Evolutionary conservation across 164 flowering plant species (phyloP), one percentile per base, ranked within the genome.

Genomic region (Vitis riparia): DNA sequence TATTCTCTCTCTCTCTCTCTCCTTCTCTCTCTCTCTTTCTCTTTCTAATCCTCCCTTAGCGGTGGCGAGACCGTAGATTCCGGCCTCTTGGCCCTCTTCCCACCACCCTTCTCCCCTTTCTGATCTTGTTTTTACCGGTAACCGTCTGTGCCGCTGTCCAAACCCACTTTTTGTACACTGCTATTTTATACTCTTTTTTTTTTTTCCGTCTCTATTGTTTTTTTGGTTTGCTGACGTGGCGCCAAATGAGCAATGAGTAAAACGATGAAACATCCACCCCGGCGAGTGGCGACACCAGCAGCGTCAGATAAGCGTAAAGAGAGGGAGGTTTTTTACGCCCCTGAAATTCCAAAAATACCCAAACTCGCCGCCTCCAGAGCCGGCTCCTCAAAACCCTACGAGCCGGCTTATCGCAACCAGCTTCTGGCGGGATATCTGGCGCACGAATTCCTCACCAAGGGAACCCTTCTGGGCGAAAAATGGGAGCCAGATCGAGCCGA

Each of bases 391-490:
- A 37, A 37, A 2, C 44, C 44, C 44, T 37, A 6, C 44, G 44
- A 37, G 7, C 44, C 44, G 44, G 44, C 5, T 37, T 37, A 37
- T 6, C n/a, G 47, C 50, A 68, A 73, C 23, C 66, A 13, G 59
- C 55, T 73, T 9, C 15, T 73, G 51, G 76, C 76, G 56, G 76
- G 76, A 5, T 73, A 67, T 55, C 23, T 73, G 71, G 76, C 76
- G 7, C 62, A 73, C 62, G 76, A 73, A 55, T 73, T 60, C 47
- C 76, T 73, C n/a, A 67, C 66, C 3, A 68, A 51, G 19, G 76
- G 76, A 17, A 73, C 76, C 8, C 32, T 73, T 2, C 32, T 73
- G 29, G 76, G 76, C 12, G 67, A 73, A 59, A 68, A 51, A 29
- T 67, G 62, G 44, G 71, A 73, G 11, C 56, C 76, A 52, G 76